Conservation (phyloP, 371 early-diverging fungal genomes). For the Parasitella parasitica region DNA sequence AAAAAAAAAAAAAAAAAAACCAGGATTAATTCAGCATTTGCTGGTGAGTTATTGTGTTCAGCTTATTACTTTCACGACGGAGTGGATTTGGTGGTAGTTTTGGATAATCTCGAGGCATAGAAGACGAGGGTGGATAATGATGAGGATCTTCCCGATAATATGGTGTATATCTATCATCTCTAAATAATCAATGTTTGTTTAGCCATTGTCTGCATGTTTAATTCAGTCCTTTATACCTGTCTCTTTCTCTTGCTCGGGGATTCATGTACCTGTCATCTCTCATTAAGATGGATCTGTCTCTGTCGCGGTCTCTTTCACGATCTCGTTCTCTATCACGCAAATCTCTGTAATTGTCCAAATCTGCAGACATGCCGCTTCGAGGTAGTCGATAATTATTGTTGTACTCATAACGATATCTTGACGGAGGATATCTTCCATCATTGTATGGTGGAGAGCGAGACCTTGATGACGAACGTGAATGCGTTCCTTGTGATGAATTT, state of each 20-base stretch:
- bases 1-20: too few relatives aligned
- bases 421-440: conserved; percentile 41
- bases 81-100: conserved; percentile 27
- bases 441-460: conserved; percentile 52
- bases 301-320: conserved; percentile 37
- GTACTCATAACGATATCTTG: conserved; percentile 46
- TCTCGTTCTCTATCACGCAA: conserved; percentile 54
- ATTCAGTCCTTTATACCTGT: conserved; percentile 16
- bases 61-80: conserved; percentile 39
- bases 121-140: conserved; percentile 35
- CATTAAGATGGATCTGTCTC: conserved; percentile 35
- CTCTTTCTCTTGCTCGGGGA: conserved; percentile 38
- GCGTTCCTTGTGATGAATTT: conserved; percentile 52
- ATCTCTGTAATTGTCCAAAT: conserved; percentile 50
- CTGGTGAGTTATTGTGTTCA: too few relatives aligned
- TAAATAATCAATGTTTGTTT: neutral
- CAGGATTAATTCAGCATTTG: too few relatives aligned
- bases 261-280: conserved; percentile 46
- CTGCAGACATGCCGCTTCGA: conserved; percentile 39
- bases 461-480: conserved; percentile 46
- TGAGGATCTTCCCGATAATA: conserved; percentile 50
- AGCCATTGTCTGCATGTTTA: neutral
- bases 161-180: conserved; percentile 43
- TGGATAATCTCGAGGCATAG: conserved; percentile 35
- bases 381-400: conserved; percentile 35